A percentile compares a stretch with the other conserved stretches of the same genome.
These are phyloP conservation scores for Pyrus communis DNA, from an alignment of 306 rosid genomes.

Conservation along the genomic window DNA sequence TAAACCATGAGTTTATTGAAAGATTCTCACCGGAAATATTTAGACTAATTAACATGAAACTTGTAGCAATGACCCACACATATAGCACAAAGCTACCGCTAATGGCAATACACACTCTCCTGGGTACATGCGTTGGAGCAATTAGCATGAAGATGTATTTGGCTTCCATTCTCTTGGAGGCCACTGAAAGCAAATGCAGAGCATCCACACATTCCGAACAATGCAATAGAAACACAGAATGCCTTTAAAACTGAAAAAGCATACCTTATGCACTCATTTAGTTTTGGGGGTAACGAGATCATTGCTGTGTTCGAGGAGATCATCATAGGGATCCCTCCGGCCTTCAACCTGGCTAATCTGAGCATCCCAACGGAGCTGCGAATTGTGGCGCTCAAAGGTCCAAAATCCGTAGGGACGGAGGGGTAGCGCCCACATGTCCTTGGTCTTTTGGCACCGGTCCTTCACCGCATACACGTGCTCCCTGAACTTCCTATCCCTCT, in stretches of 20 bases:
- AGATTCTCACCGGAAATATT: neutral
- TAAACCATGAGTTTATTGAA: neutral
- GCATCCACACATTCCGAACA: neutral
- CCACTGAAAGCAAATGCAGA: neutral
- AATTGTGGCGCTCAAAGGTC: conserved; percentile 94
- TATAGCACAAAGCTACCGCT: neutral
- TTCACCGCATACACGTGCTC: conserved; percentile 51
- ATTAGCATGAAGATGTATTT: neutral
- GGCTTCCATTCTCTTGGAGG: neutral
- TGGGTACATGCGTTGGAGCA: neutral
- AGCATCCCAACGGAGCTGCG: conserved; percentile 86
- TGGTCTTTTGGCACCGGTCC: conserved; percentile 66
- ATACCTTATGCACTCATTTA: conserved; percentile 36
- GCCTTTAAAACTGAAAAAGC: neutral
- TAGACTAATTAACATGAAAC: neutral
- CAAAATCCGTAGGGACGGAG: conserved; percentile 90
- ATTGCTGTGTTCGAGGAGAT: conserved; percentile 43
- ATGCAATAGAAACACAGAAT: neutral
- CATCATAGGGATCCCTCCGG: conserved; percentile 90
- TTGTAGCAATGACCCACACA: neutral
- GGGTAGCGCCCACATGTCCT: conserved; percentile 84
- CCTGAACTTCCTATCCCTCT: conserved; percentile 79
- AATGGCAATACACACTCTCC: neutral
- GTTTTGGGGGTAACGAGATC: conserved; percentile 6
- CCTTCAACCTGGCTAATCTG: conserved; percentile 86